Conservation (phyloP, 441 rosid species). For the Syzygium syzygioides region DNA sequence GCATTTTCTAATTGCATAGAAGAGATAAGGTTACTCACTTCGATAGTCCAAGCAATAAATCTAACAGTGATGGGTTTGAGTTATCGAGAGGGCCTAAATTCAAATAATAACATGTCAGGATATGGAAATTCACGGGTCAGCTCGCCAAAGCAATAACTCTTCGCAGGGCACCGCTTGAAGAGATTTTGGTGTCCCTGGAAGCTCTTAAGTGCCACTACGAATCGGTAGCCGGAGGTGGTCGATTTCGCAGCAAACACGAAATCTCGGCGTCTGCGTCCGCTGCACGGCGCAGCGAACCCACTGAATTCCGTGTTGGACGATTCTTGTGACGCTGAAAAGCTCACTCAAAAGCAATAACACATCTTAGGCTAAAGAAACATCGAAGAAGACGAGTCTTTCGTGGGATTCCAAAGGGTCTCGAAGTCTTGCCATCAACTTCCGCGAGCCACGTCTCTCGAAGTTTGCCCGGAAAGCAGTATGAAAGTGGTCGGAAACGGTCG, state of each 20-base stretch:
- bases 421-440: background rate
- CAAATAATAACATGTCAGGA: background rate
- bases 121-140: background rate
- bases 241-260: background rate
- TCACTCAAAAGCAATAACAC: background rate
- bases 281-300: background rate
- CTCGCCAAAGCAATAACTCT: background rate
- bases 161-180: background rate
- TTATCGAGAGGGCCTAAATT: background rate
- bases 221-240: background rate
- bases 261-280: background rate
- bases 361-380: background rate
- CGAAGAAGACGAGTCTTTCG: background rate
- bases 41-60: background rate
- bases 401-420: background rate
- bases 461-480: background rate
- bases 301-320: background rate
- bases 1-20: background rate
- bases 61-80: background rate
- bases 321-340: background rate
- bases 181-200: background rate
- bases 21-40: background rate
- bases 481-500: background rate
- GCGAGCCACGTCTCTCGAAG: background rate
- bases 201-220: background rate